Evolutionary conservation across 2,329 filamentous ascomycete species (phyloP).

Genomic region (Rhytidhysteron rufulum): DNA sequence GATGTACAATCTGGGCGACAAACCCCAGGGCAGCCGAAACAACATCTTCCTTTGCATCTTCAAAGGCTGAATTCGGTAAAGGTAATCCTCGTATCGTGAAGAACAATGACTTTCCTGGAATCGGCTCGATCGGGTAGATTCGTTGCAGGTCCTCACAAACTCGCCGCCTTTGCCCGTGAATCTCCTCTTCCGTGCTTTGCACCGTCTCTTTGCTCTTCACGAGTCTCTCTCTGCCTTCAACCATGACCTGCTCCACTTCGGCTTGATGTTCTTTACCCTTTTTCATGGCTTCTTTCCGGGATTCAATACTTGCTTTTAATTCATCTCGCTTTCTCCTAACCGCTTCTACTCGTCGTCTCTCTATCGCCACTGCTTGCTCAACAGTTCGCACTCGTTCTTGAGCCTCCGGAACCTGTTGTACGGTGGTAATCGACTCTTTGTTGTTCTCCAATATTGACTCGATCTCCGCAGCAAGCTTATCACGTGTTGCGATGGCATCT

Average conservation of each 20-base stretch:
- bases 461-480: constrained; percentile 74
- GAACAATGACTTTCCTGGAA: constrained; percentile 60
- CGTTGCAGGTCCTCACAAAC: constrained; percentile 77
- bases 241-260: constrained; percentile 58
- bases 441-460: constrained; percentile 48
- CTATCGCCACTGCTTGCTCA: constrained; percentile 54
- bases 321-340: constrained; percentile 63
- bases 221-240: constrained; percentile 45
- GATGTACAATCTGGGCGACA: constrained; percentile 69
- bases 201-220: constrained; percentile 54
- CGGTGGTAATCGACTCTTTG: constrained; percentile 29
- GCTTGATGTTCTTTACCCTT: constrained; percentile 59
- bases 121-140: constrained; percentile 77
- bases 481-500: constrained; percentile 76
- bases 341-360: constrained; percentile 63
- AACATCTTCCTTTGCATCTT: constrained; percentile 67
- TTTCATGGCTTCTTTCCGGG: constrained; percentile 64
- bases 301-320: constrained; percentile 61
- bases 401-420: constrained; percentile 40
- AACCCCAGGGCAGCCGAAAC: constrained; percentile 79
- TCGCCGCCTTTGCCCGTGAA: constrained; percentile 81
- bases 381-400: constrained; percentile 43
- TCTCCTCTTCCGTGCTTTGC: constrained; percentile 57
- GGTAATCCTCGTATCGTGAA: constrained; percentile 80
- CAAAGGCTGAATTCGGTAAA: constrained; percentile 75